Evolutionary conservation across 2,329 filamentous ascomycete genomes (phyloP).

Genomic region (Fonsecaea pugnacius): DNA sequence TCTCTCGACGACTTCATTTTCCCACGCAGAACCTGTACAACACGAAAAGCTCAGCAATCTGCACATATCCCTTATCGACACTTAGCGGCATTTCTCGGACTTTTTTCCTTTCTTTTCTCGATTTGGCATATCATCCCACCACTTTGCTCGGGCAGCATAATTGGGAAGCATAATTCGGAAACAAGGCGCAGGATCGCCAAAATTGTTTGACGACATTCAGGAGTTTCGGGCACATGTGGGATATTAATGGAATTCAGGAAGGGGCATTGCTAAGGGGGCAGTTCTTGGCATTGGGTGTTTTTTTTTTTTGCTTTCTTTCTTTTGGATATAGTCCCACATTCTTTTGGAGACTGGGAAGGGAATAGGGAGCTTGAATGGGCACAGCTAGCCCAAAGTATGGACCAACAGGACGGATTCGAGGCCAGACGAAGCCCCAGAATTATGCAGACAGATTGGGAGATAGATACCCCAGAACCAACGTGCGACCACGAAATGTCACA

Average conservation of each 20-base stretch:
- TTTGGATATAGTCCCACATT: not conserved
- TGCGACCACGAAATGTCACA: conserved; percentile 2
- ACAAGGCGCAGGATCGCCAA: conserved; percentile 17
- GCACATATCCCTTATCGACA: conserved; percentile 16
- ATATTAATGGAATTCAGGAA: conserved; percentile 10
- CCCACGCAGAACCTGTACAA: conserved; percentile 60
- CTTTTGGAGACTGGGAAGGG: conserved; percentile 9
- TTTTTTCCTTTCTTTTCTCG: not conserved
- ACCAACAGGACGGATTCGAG: conserved; percentile 24
- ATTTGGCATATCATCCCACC: not conserved
- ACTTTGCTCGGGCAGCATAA: conserved; percentile 16
- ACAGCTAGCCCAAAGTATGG: conserved; percentile 15
- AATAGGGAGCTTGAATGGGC: conserved; percentile 1
- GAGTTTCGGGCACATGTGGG: conserved; percentile 8
- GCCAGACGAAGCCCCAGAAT: conserved; percentile 6
- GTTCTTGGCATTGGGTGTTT: conserved; percentile 1
- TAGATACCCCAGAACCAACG: conserved; percentile 21
- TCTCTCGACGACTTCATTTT: conserved; percentile 46
- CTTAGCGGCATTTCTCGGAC: conserved; percentile 27
- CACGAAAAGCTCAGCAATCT: conserved; percentile 26
- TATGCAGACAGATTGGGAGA: conserved; percentile 17
- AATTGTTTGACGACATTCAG: conserved; percentile 10
- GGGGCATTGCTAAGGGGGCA: conserved; percentile 16
- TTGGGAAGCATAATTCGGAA: conserved; percentile 8
- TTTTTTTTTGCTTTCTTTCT: not conserved